These are phyloP conservation scores for Nothopassalora personata DNA, from an alignment of 2,329 filamentous ascomycete species.

Conservation along the genomic window DNA sequence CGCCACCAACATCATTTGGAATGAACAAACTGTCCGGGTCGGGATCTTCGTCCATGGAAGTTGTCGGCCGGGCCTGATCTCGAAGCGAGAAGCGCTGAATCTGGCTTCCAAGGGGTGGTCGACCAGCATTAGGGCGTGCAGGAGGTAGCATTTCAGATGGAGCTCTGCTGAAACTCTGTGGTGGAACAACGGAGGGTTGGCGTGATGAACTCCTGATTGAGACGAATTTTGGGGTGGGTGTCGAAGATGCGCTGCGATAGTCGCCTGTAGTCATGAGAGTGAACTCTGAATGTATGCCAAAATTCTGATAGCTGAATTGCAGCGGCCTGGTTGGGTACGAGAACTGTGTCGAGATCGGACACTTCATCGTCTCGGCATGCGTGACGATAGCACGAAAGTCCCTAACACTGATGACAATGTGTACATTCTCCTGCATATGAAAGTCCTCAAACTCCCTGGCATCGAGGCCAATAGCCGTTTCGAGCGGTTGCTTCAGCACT, in stretches of 20 bases:
- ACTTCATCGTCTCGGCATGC: constrained; percentile 65
- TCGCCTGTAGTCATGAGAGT: constrained; percentile 79
- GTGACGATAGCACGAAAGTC: constrained; percentile 75
- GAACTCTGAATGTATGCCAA: constrained; percentile 68
- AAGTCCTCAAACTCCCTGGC: constrained; percentile 72
- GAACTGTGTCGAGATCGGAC: constrained; percentile 63
- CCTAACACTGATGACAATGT: constrained; percentile 76
- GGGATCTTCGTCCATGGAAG: constrained; percentile 48
- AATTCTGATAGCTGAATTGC: constrained; percentile 64
- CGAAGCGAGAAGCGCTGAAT: constrained; percentile 23
- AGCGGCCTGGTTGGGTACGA: constrained; percentile 66
- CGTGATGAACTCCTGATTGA: constrained; percentile 29
- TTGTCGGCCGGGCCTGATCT: constrained; percentile 26
- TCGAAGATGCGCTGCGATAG: constrained; percentile 36
- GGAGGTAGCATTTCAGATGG: constrained; percentile 41
- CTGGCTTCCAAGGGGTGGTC: constrained; percentile 28
- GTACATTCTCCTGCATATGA: constrained; percentile 66
- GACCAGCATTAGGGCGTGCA: constrained; percentile 29
- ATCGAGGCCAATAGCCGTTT: constrained; percentile 73
- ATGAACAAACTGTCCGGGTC: constrained; percentile 67
- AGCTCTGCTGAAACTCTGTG: constrained; percentile 11
- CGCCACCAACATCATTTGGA: constrained; percentile 41
- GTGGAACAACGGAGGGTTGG: constrained; percentile 22
- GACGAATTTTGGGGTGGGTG: constrained; percentile 35
- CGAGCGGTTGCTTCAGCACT: constrained; percentile 71